phyloP scores from a whole-genome alignment of 169 alveolate genomes.

The Eimeria sp. region DNA sequence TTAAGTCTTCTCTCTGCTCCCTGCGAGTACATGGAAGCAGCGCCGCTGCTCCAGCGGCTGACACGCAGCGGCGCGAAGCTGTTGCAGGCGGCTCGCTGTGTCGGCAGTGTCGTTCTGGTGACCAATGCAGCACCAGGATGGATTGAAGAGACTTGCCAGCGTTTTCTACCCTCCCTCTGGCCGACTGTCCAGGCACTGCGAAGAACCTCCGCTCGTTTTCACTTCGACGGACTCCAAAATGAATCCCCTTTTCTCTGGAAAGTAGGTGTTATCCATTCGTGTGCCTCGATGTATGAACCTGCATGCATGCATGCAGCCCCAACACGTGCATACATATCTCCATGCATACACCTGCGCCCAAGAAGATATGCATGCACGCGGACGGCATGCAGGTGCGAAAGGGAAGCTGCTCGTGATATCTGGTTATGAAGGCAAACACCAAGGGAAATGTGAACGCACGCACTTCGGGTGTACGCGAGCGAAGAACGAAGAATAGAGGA shows the following conservation, averaged over 20 bases:
- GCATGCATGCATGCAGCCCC: neutral
- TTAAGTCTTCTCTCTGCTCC: neutral
- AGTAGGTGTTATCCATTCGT: neutral
- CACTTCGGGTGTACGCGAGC: no score
- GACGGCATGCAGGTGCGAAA: neutral
- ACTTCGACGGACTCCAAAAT: constrained; percentile 9
- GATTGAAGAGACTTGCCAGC: constrained; percentile 68
- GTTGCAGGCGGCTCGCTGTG: neutral
- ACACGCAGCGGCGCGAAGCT: neutral
- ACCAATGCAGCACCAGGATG: constrained; percentile 74
- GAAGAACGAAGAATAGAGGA: no score
- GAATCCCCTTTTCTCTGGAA: constrained; percentile 55
- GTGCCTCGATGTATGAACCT: no score
- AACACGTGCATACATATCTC: neutral
- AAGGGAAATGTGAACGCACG: no score
- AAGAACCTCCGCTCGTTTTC: constrained; percentile 24
- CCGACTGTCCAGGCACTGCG: neutral
- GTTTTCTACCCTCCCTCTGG: constrained; percentile 50
- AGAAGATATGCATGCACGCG: neutral
- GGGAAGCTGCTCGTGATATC: neutral
- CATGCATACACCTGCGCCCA: neutral
- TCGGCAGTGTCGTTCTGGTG: constrained; percentile 48
- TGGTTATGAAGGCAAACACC: neutral
- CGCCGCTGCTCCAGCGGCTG: constrained; percentile 5
- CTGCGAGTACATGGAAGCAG: neutral